Evolutionary conservation across 73 alveolate species (phyloP), one percentile per base, ranked within the genome.

Genomic region (Breviolum minutum): DNA sequence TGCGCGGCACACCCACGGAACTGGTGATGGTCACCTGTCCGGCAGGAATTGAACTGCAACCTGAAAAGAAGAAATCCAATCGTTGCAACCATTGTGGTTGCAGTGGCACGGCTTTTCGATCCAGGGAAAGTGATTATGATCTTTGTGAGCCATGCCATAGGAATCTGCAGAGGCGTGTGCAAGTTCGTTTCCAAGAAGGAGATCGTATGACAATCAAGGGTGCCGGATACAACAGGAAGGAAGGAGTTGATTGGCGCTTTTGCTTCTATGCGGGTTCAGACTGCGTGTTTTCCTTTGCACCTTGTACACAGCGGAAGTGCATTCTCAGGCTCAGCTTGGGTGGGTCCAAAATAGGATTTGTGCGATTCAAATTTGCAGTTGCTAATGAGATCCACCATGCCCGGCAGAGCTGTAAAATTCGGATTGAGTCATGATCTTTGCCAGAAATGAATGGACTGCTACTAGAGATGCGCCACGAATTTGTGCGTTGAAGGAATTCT

Each of bases 231-330:
- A 92, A 22, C 80, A 66, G 98, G 26, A 92, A 92, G 73, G 98
- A 92, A 54, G 98, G 98, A 8, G 92, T 90, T 14, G 97, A 90
- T 63, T 90, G 97, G 97, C 97, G 97, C 97, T 90, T 90, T 76
- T 90, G 97, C 95, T 88, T 89, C 95, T 92, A 92, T 68, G 77
- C 98, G 10, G 98, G 90, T 14, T 14, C 62, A 27, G 98, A 92
- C 60, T 92, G 98, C 90, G 16, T 73, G 81, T 92, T 92, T 68
- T 92, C 98, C 54, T 92, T 92, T 40, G 98, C 98, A n/a, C 98
- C 98, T 54, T 92, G 98, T 69, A 92, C 98, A 48, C 98, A 92
- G 98, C 98, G 98, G 74, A 92, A 92, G 90, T 92, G 98, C 98
- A 92, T 92, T 68, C 98, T 92, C 62, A 68, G 98, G 92, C 92